Conservation (phyloP, 2,329 filamentous ascomycete genomes). For the Cytospora schulzeri region DNA sequence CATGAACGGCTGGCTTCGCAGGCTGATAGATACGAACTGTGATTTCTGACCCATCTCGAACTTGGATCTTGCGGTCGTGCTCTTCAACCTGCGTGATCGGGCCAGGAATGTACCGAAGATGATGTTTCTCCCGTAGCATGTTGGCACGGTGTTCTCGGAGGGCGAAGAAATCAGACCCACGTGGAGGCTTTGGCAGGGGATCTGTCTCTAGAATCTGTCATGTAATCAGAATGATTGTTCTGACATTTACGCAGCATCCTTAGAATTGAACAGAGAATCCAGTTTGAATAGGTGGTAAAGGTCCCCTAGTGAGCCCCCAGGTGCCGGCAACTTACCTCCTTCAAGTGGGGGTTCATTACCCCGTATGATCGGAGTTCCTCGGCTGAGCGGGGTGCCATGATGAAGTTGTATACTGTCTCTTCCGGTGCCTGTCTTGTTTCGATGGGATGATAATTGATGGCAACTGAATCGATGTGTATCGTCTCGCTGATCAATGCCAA, state of each 20-base stretch:
- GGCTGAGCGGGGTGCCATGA: conserved; percentile 10
- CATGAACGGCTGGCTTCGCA: conserved; percentile 9
- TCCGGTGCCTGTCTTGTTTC: background rate
- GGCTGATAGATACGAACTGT: conserved; percentile 38
- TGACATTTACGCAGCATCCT: background rate
- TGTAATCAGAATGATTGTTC: background rate
- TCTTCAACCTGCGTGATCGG: conserved; percentile 34
- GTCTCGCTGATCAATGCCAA: background rate
- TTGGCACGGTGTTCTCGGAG: conserved; percentile 32
- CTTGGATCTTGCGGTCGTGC: conserved; percentile 37
- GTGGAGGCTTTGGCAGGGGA: conserved; percentile 29
- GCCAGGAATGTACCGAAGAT: conserved; percentile 34
- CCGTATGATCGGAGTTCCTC: conserved; percentile 19
- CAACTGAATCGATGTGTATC: too few species aligned
- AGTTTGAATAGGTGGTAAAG: too few species aligned
- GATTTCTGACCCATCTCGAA: conserved; percentile 39
- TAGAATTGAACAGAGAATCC: background rate
- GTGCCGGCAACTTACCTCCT: background rate
- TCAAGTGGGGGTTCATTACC: conserved; percentile 11
- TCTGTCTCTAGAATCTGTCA: background rate
- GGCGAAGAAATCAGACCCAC: conserved; percentile 31
- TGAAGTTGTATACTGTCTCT: background rate
- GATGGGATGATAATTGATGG: background rate
- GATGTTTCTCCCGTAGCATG: conserved; percentile 34
- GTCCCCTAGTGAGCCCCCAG: background rate